These are phyloP conservation scores for Aspergillus avenaceus DNA, from an alignment of 495 filamentous ascomycete genomes.

Conservation along the genomic window DNA sequence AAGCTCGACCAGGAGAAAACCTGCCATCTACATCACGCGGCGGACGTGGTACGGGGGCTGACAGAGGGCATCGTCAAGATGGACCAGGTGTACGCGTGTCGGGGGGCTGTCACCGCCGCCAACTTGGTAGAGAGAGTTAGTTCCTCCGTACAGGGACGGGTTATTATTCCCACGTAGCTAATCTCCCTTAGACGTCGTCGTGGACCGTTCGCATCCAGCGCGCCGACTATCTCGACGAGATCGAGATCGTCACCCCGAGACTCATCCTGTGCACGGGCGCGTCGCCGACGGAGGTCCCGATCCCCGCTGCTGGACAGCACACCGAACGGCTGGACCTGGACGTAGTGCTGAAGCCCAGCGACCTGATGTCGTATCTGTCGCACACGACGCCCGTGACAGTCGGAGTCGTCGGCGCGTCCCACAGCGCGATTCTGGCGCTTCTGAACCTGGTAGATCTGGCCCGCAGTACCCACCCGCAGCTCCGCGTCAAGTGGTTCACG, in stretches of 20 bases:
- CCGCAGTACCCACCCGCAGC: slow-evolving; percentile 40
- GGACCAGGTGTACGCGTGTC: slow-evolving; percentile 38
- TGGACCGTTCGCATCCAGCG: slow-evolving; percentile 44
- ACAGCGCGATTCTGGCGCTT: slow-evolving; percentile 58
- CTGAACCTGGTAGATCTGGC: slow-evolving; percentile 55
- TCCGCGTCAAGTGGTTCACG: slow-evolving; percentile 59
- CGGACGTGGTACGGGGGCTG: slow-evolving; percentile 48
- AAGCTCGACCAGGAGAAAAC: slow-evolving; percentile 51
- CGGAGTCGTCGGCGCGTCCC: slow-evolving; percentile 56
- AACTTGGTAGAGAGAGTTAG: slow-evolving; percentile 28
- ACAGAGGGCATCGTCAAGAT: slow-evolving; percentile 46
- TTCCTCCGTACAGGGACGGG: too few species aligned
- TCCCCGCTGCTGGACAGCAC: slow-evolving; percentile 27
- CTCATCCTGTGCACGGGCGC: slow-evolving; percentile 59
- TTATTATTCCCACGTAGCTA: slow-evolving; percentile 2
- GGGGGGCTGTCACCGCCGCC: slow-evolving; percentile 39
- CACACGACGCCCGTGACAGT: slow-evolving; percentile 32
- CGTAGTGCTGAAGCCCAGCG: slow-evolving; percentile 49
- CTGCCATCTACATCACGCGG: slow-evolving; percentile 50
- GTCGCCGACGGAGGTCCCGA: slow-evolving; percentile 41
- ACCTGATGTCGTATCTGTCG: slow-evolving; percentile 42
- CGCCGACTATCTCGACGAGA: slow-evolving; percentile 21
- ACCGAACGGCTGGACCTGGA: slow-evolving; percentile 49
- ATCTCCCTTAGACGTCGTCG: slow-evolving; percentile 21
- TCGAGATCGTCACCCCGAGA: slow-evolving; percentile 33